phyloP scores from a whole-genome alignment of 129 eudicot genomes.

The Tagetes patula region DNA sequence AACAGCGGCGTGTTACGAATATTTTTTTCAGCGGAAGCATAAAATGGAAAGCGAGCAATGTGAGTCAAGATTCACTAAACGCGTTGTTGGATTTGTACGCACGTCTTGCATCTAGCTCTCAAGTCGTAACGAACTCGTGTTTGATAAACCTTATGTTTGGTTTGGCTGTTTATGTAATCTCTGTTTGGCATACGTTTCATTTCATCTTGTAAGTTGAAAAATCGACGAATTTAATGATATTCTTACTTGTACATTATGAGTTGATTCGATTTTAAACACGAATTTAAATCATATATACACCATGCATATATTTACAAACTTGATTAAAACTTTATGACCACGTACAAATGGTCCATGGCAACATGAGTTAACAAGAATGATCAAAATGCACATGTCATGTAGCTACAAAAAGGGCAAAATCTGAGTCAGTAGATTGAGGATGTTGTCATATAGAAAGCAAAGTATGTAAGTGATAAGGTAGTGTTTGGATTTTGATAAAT shows the following conservation, averaged over 20 bases:
- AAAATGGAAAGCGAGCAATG: slow-evolving; percentile 27
- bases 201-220: slow-evolving; percentile 6
- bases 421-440: slow-evolving; percentile 24
- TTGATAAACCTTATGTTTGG: slow-evolving; percentile 3
- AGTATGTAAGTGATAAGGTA: not conserved
- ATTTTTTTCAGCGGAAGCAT: slow-evolving; percentile 22
- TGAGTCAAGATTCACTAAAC: slow-evolving; percentile 28
- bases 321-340: not conserved
- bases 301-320: not conserved
- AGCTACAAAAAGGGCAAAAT: slow-evolving; percentile 14
- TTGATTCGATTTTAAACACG: too few species aligned
- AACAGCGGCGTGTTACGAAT: not conserved
- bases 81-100: slow-evolving; percentile 36
- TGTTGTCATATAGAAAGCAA: not conserved
- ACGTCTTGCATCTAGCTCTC: slow-evolving; percentile 26
- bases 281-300: too few species aligned
- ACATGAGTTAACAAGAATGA: slow-evolving; percentile 15
- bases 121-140: not conserved
- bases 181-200: slow-evolving; percentile 5
- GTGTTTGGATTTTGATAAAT: not conserved
- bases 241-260: slow-evolving; percentile 15
- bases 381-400: slow-evolving; percentile 6
- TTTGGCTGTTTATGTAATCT: slow-evolving; percentile 16
- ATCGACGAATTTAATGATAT: not conserved
- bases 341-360: not conserved